Conservation (phyloP, 768 basidiomycete genomes). For the Leccinum boreale region DNA sequence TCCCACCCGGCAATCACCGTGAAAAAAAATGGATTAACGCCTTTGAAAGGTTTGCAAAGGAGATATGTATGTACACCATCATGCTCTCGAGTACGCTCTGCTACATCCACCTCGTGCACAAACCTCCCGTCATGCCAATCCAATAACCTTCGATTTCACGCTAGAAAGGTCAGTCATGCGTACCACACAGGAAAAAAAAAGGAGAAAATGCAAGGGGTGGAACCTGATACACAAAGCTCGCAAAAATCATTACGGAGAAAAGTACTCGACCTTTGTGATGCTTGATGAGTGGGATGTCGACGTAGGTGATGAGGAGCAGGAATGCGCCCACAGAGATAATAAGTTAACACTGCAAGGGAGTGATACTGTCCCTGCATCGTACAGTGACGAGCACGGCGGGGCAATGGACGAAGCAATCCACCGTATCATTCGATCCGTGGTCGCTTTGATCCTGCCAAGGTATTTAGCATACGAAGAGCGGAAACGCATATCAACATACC, state of each 20-base stretch:
- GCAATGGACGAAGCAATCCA: not conserved
- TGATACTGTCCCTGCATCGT: not conserved
- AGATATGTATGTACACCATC: not conserved
- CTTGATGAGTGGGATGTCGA: slow-evolving; percentile 10
- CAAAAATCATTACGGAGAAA: slow-evolving; percentile 10
- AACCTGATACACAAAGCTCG: not conserved
- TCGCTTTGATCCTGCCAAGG: slow-evolving; percentile 41
- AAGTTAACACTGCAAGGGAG: slow-evolving; percentile 25
- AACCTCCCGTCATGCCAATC: not conserved
- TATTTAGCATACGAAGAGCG: not conserved
- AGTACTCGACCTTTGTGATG: slow-evolving; percentile 29
- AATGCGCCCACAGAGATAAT: slow-evolving; percentile 19
- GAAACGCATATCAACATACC: slow-evolving; percentile 31
- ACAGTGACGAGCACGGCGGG: not conserved
- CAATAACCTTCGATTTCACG: slow-evolving; percentile 10
- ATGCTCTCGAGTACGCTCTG: slow-evolving; percentile 13
- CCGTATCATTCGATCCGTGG: slow-evolving; percentile 36
- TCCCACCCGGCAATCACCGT: not conserved
- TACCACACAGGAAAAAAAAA: slow-evolving; percentile 11
- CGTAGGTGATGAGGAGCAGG: not conserved
- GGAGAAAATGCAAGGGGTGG: not conserved
- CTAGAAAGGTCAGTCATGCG: slow-evolving; percentile 32
- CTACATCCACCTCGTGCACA: slow-evolving; percentile 1
- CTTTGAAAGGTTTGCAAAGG: not conserved
- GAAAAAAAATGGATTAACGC: slow-evolving; percentile 3